Evolutionary conservation across 2,329 filamentous ascomycete species (phyloP), one percentile per base, ranked within the genome.

Genomic region (Xylariaceae sp.): DNA sequence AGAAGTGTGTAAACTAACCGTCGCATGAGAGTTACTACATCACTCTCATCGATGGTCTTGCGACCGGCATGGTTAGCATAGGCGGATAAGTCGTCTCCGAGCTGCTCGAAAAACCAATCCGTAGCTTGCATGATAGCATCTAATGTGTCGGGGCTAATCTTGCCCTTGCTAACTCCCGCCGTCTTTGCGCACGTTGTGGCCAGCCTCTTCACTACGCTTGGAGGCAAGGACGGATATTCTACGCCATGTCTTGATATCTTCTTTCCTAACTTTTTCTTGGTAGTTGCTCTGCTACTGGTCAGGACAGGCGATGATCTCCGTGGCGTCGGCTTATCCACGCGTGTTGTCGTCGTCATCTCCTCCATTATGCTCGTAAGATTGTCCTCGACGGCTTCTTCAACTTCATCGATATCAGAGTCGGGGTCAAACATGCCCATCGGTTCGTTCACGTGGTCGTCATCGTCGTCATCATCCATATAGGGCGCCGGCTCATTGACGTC

Each of bases 41-140:
- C 92, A 66, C 83, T 88, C 72, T 94, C 90, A 67, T 96, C 89
- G 66, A 97, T 91, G 2, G 86, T 91, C 73, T 89, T 94, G 37
- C 92, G 84, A 37, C 88, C 88, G 4, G 88, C 91, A 73, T 97
- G 92, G 61, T 85, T 81, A 15, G 92, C 88, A 72, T 92, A 96
- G 2, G 86, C 87, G 10, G 84, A 83, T 57, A 96, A 75, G 70
- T 96, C 91, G 61, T 92, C 88, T 52, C 89, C 86, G 2, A 89
- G 78, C 73, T 96, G 92, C 74, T 95, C 90, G 72, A 96, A 96
- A 73, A 92, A 96, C 88, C 90, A 94, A 62, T 95, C 90, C 2
- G 89, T 89, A 0, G 91, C 90, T 71, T 91, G 87, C 68, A 88
- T 86, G 56, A 96, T 84, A 3, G 88, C 87, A 35, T 83, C 81